phyloP scores from a whole-genome alignment of 164 flowering plant genomes.

The Stephania yunnanensis region DNA sequence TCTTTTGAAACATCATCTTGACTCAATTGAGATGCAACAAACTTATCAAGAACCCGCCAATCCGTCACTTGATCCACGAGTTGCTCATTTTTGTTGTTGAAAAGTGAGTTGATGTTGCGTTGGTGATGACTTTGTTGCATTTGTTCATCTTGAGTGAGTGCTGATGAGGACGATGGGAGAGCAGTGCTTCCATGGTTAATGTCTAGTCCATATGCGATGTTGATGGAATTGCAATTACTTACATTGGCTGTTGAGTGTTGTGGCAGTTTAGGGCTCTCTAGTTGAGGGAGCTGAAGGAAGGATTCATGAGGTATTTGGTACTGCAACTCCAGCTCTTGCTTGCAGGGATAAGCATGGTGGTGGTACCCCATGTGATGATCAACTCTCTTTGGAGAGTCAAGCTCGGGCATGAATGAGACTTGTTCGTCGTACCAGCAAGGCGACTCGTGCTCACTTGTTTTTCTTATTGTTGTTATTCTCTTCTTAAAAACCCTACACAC shows the following conservation, averaged over 20 bases:
- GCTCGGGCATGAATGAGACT: slow-evolving; percentile 70
- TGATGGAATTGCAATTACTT: slow-evolving; percentile 30
- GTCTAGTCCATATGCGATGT: slow-evolving; percentile 29
- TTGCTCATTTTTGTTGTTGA: slow-evolving; percentile 28
- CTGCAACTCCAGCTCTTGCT: slow-evolving; percentile 63
- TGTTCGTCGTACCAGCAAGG: slow-evolving; percentile 86
- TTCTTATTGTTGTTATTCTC: slow-evolving; percentile 45
- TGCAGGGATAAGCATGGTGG: slow-evolving; percentile 44
- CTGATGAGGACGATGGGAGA: slow-evolving; percentile 34
- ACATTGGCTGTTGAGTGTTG: slow-evolving; percentile 31
- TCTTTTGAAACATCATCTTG: slow-evolving; percentile 47
- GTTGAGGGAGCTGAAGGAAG: slow-evolving; percentile 71
- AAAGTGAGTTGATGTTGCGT: slow-evolving; percentile 29
- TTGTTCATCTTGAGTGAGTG: slow-evolving; percentile 42
- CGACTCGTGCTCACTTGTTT: slow-evolving; percentile 51
- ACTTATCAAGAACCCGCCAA: slow-evolving; percentile 85
- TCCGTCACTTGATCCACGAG: slow-evolving; percentile 69
- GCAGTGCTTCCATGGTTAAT: slow-evolving; percentile 26
- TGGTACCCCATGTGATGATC: slow-evolving; percentile 19
- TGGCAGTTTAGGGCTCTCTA: slow-evolving; percentile 71
- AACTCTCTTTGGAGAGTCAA: slow-evolving; percentile 50
- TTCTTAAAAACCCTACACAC: slow-evolving; percentile 96
- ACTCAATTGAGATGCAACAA: slow-evolving; percentile 89
- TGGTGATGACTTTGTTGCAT: slow-evolving; percentile 36
- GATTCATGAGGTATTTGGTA: slow-evolving; percentile 43